phyloP scores from a whole-genome alignment of 305 asterid genomes.

The Rubia balearica region DNA sequence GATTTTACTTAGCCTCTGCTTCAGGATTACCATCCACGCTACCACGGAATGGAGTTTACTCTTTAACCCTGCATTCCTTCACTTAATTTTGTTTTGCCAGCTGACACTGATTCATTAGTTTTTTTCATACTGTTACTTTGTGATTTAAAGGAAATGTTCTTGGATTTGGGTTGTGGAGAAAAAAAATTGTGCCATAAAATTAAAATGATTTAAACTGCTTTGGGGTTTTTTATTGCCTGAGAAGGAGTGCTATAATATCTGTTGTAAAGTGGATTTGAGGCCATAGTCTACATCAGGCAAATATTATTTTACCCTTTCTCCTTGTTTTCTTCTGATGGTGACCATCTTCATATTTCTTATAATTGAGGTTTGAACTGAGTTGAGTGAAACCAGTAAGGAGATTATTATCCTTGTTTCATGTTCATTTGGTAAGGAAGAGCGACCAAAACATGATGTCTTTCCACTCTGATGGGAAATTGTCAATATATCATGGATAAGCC shows the following conservation, averaged over 20 bases:
- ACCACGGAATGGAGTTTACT: not conserved
- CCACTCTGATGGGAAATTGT: not conserved
- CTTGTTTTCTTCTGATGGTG: not conserved
- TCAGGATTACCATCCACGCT: not conserved
- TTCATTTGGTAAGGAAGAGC: not conserved
- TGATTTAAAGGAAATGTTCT: not conserved
- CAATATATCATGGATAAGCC: not conserved
- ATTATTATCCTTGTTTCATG: not conserved
- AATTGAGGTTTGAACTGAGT: not conserved
- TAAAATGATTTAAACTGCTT: not conserved
- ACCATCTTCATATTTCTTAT: not conserved
- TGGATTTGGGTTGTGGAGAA: not conserved
- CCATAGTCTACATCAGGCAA: conserved; percentile 4
- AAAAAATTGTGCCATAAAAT: too few species aligned
- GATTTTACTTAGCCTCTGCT: too few species aligned
- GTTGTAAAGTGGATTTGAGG: not conserved
- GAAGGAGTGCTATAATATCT: not conserved
- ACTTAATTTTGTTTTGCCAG: not conserved
- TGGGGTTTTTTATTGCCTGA: not conserved
- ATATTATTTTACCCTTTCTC: not conserved
- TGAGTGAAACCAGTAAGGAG: not conserved
- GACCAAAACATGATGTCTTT: not conserved
- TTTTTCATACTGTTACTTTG: not conserved
- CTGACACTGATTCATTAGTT: not conserved
- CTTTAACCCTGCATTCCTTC: not conserved